Evolutionary conservation across 495 filamentous ascomycete species (phyloP).

Genomic region (Physcia stellaris): DNA sequence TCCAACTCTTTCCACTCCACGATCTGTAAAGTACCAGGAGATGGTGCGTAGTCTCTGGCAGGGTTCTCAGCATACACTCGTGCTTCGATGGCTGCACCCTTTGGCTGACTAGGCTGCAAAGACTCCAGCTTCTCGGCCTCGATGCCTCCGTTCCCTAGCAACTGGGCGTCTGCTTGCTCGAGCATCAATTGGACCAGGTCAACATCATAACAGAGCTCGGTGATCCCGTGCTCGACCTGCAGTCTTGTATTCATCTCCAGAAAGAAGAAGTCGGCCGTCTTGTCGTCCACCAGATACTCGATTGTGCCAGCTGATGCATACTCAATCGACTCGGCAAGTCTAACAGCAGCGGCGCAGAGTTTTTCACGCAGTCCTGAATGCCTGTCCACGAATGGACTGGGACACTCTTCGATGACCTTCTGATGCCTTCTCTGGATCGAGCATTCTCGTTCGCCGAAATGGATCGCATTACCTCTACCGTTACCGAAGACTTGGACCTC

Average conservation of each 20-base stretch:
- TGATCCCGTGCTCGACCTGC: constrained; percentile 56
- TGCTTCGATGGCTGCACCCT: constrained; percentile 41
- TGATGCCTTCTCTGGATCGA: constrained; percentile 37
- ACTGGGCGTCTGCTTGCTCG: constrained; percentile 34
- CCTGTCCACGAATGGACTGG: constrained; percentile 35
- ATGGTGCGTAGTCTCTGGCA: constrained; percentile 39
- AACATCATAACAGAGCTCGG: constrained; percentile 44
- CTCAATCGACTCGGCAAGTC: constrained; percentile 35
- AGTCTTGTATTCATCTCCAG: constrained; percentile 56
- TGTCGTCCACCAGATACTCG: constrained; percentile 51
- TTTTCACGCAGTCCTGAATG: constrained; percentile 30
- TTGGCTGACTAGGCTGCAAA: constrained; percentile 22
- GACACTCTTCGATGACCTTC: constrained; percentile 43
- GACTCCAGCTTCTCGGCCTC: constrained; percentile 18
- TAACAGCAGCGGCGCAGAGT: constrained; percentile 36
- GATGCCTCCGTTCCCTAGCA: constrained; percentile 28
- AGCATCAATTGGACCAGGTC: constrained; percentile 46
- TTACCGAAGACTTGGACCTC: constrained; percentile 36
- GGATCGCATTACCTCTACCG: constrained; percentile 26
- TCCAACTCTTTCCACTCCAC: constrained; percentile 34
- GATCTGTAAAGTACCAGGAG: constrained; percentile 41
- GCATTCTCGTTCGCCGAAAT: constrained; percentile 32
- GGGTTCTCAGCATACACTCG: constrained; percentile 52
- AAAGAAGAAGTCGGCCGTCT: constrained; percentile 45
- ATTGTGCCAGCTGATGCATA: constrained; percentile 49